These are phyloP conservation scores for Cotoneaster glaucophyllus DNA, from an alignment of 306 rosid genomes.

Conservation along the genomic window DNA sequence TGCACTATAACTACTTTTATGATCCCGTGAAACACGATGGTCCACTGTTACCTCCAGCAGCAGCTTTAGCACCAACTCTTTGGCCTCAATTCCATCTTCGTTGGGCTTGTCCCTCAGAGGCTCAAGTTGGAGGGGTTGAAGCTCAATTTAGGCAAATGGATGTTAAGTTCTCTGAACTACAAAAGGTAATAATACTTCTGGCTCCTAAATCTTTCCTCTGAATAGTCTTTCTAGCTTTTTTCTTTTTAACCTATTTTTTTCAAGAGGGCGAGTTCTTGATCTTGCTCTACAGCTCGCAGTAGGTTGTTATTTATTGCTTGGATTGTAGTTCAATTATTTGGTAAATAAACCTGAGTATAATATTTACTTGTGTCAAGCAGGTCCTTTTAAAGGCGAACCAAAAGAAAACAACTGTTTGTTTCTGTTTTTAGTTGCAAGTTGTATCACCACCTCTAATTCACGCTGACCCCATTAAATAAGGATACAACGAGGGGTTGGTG, in stretches of 20 bases:
- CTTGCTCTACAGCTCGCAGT: background rate
- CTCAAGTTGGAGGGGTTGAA: conserved; percentile 72
- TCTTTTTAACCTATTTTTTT: too few species aligned
- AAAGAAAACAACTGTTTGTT: background rate
- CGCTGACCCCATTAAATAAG: background rate
- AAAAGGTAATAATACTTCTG: conserved; percentile 45
- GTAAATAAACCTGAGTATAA: background rate
- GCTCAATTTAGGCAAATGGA: conserved; percentile 58
- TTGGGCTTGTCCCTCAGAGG: conserved; percentile 90
- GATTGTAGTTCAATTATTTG: background rate
- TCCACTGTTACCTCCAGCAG: conserved; percentile 83
- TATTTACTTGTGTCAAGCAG: background rate
- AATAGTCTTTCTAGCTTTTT: background rate
- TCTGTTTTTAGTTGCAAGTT: background rate
- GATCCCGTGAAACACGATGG: conserved; percentile 53
- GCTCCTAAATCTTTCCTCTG: background rate
- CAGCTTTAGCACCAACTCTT: conserved; percentile 86
- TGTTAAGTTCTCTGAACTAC: conserved; percentile 51
- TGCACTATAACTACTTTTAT: conserved; percentile 73
- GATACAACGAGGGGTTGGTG: background rate
- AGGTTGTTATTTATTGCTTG: background rate
- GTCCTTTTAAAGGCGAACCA: background rate
- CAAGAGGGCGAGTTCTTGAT: background rate
- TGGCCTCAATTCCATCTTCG: conserved; percentile 97
- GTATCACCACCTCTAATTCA: background rate